phyloP scores from a whole-genome alignment of 306 rosid genomes.

The Cicer judaicum region DNA sequence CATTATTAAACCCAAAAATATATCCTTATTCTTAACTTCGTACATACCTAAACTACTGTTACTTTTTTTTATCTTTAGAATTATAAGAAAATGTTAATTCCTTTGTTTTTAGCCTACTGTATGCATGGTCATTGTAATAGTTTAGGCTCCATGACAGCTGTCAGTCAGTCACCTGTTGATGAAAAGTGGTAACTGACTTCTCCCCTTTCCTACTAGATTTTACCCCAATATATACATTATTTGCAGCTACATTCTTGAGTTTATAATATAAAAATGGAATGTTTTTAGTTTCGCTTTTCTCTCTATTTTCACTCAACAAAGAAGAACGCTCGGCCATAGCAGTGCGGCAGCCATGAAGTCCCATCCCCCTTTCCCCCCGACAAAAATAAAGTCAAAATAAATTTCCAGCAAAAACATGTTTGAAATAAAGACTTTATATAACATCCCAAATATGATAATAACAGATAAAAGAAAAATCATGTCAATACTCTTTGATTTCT shows the following conservation, averaged over 20 bases:
- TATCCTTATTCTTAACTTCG: conserved; percentile 6
- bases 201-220: background rate
- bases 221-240: background rate
- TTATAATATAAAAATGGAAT: background rate
- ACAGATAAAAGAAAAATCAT: conserved; percentile 37
- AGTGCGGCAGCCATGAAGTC: conserved; percentile 20
- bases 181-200: background rate
- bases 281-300: background rate
- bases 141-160: conserved; percentile 1
- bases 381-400: background rate
- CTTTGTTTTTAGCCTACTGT: conserved; percentile 1
- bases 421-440: conserved; percentile 29
- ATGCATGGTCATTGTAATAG: background rate
- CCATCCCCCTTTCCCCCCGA: background rate
- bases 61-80: conserved; percentile 26
- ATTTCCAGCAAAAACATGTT: background rate
- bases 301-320: background rate
- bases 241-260: background rate
- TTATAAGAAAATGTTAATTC: background rate
- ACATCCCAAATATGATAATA: conserved; percentile 33
- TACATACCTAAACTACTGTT: background rate
- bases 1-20: conserved; percentile 13
- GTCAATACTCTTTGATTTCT: conserved; percentile 80
- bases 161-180: background rate
- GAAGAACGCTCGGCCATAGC: conserved; percentile 10